Evolutionary conservation across 169 alveolate species (phyloP), one percentile per base, ranked within the genome.

Genomic region (Plasmodium reichenowi): DNA sequence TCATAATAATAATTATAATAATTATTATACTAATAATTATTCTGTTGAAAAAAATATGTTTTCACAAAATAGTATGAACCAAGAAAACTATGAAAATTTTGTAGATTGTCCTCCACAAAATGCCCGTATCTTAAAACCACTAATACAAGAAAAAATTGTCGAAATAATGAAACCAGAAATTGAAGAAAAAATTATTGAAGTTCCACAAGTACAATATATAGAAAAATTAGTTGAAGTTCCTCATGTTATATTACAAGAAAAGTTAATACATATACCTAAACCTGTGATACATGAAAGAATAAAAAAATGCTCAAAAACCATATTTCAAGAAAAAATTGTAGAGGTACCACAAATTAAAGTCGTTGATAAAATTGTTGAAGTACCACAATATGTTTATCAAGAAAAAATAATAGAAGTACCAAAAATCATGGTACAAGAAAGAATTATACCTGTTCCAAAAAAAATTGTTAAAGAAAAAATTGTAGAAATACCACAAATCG

Each of bases 331-430:
- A 74, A 96, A 96, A 76, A 89, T 96, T 32, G 97, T 96, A 13
- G 98, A 96, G 91, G 98, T 96, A 38, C 98, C 98, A 0, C 97
- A 95, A 74, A 94, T 95, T 38, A 91, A 92, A 92, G 94, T 93
- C 54, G 93, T 95, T 1, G 98, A 96, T 88, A 96, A 95, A 88
- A 93, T 96, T 45, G 97, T 96, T 6, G 98, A 96, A 89, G 98
- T 96, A 20, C 98, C 98, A 13, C 98, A 96, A 68, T 93, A 95
- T 56, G 96, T 96, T 52, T 96, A 96, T 88, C 97, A 96, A 91
- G 98, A 96, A 80, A 96, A 96, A 90, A 95, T 96, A 3, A 94
- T 96, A 60, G 97, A 96, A 88, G 97, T 95, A 54, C 97, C 98
- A 13, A 95, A 96, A 54, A 96, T 95, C 24, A 94, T 96, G 74